Evolutionary conservation across 2,329 filamentous ascomycete species (phyloP), one percentile per base, ranked within the genome.

Genomic region (Phaeosphaeriaceae sp.): DNA sequence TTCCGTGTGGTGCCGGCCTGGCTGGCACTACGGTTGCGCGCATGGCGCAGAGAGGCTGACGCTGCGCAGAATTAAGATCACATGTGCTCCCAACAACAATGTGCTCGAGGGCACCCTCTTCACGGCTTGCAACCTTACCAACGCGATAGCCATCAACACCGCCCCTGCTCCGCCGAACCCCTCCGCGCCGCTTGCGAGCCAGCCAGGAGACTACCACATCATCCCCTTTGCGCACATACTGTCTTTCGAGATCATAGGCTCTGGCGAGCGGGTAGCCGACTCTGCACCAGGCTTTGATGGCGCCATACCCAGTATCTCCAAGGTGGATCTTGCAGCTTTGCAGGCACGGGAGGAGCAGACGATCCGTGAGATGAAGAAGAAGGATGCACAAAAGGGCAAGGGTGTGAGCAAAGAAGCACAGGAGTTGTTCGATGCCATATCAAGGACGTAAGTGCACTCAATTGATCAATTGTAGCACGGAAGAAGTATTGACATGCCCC

Each of bases 91-190:
- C 25, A 81, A 80, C 54, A 77, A 82, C 52, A 80, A 82, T 45
- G 84, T 81, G 22, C 77, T 87, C 58, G 86, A 89, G 74, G 87
- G 87, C 67, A 86, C 81, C 19, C 80, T 89, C 57, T 89, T 87
- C 76, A 87, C 86, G 25, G 85, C 84, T 47, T 86, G 84, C 72
- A 85, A 86, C 24, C 79, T 86, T 66, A 85, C 85, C 56, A 87
- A 88, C 66, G 79, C 88, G 56, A 79, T 89, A 66, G 86, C 84
- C 46, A 82, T 89, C 74, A 86, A 88, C 75, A 86, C 83, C 19
- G 80, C 81, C 13, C 75, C 81, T 19, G 69, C 80, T 11, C 73
- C 81, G 11, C 75, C 79, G 21, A 80, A 80, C 58, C 74, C 79
- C 13, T 72, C 79, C n/a, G 74, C 79, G 7, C 71, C 74, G 36